Base-by-base conservation (phyloP, 2,329 filamentous ascomycete species). In the Monascus ruber region DNA sequence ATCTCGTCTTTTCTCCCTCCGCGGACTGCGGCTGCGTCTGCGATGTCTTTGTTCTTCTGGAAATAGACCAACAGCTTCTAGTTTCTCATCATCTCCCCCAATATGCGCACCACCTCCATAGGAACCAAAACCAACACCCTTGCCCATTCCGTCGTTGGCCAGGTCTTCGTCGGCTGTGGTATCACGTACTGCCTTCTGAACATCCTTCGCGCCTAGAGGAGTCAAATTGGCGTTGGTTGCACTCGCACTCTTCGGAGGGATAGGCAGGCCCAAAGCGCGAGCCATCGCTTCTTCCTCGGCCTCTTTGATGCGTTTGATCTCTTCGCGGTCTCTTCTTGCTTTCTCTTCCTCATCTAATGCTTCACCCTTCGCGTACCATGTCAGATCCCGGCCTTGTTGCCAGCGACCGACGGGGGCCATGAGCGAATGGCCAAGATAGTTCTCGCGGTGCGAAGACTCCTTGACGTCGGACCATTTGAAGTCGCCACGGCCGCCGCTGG, bases 391-490 rank as follows among this genome's bases (percentile, higher is more conserved):
- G 5, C 82, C 80, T 56, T 89, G 80, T 54, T 91, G 85, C 88
- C 88, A 95, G 48, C 88, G 82, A 5, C 88, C 88, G 3, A 94
- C 87, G 0, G 88, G 85, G 0, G 88, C 88, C 71, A 89, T 94
- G 42, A 95, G 66, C 42, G 84, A 91, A 67, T 95, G 88, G 38
- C 88, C 88, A 5, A 95, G 81, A 61, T 82, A 83, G 59, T 81
- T 94, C 63, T 98, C 88, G 62, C 91, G 87, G 56, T 94, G 88
- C 24, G 75, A 69, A 36, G 87, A 93, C 48, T 72, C 79, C 59
- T 89, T 82, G 56, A 98, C 89, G 51, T 95, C 87, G 48, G 89
- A 84, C 91, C 91, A 96, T 66, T 81, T 88, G 70, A 98, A 98
- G 63, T 95, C 87, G 63, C 83, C 83, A 58, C 73, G 74, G 44